These are phyloP conservation scores for Brassica juncea DNA, from an alignment of 345 rosid species.

Conservation along the genomic window DNA sequence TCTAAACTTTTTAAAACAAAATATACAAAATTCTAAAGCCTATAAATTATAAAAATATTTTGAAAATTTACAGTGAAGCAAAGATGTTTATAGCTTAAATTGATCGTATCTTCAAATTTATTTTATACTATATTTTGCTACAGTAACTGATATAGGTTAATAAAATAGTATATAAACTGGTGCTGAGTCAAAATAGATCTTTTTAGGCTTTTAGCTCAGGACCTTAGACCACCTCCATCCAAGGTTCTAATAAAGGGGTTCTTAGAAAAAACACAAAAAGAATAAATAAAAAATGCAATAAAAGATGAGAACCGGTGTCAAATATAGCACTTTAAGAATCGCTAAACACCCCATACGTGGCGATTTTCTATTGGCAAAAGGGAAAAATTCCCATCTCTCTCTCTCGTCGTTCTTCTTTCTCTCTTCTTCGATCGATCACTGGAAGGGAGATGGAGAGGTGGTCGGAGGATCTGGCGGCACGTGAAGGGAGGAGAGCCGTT, in stretches of 20 bases:
- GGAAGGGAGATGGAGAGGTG: constrained; percentile 70
- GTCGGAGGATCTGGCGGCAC: constrained; percentile 63
- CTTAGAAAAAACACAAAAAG: no score
- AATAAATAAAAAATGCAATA: no score
- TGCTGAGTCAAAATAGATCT: not conserved
- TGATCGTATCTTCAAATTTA: not conserved
- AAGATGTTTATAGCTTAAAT: not conserved
- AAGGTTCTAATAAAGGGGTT: no score
- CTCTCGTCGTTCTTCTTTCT: no score
- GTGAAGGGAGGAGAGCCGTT: constrained; percentile 57
- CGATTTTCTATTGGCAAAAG: no score
- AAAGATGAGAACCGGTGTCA: no score
- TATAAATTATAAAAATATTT: not conserved
- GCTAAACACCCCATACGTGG: no score
- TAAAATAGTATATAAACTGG: not conserved
- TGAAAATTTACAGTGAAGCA: not conserved
- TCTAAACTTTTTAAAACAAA: not conserved
- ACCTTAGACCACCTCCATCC: not conserved
- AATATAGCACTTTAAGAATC: no score
- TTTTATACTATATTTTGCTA: not conserved
- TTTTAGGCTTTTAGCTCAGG: not conserved
- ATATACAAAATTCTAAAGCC: not conserved
- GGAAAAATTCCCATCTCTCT: no score
- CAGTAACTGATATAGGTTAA: not conserved
- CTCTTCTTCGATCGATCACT: no score